Evolutionary conservation across 768 basidiomycete genomes (phyloP), one percentile per base, ranked within the genome.

Genomic region (Suillus occidentalis): DNA sequence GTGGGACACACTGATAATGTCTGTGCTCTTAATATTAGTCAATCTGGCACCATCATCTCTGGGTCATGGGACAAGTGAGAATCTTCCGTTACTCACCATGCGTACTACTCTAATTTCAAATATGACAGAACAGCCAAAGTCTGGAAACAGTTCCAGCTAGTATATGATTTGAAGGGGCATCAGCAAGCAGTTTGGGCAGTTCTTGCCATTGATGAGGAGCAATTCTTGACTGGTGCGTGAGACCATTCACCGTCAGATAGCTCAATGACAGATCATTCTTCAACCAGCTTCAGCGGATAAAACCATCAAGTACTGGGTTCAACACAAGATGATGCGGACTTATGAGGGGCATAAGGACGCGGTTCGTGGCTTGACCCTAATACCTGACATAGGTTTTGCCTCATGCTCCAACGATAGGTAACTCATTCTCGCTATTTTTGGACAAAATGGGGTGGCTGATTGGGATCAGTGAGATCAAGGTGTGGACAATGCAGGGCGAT

Each of bases 41-140:
- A 84, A 10, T 83, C 83, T 57, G 93, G 94, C 18, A 82, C 85
- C 59, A 89, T 99, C 66, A 87, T 97, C 64, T 96, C 94, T 9
- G 97, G 97, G 22, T 97, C 94, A 50, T 99, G 97, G 97, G 97
- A 99, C 79, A 91, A 85, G 97, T 97, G 71, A 77, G 86, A 13
- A 18, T 60, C 49, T 55, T 55, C 60, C 43, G 12, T 53, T 65
- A 20, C 13, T 49, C 53, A 22, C 61, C 40, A 28, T 20, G 40
- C 6, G 16, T 59, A 42, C 9, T 39, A 4, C 39, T 7, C 39
- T 59, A 20, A 59, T 18, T 20, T 59, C 12, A 6, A 63, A 45
- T 47, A 47, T 60, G 64, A 37, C 72, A 98, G 96, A 74, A 94
- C 97, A 2, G 97, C 95, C 42, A 94, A 94, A 78, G 90, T 99